These are phyloP conservation scores for Melaleuca alternifolia DNA, from an alignment of 345 rosid species.

Conservation along the genomic window DNA sequence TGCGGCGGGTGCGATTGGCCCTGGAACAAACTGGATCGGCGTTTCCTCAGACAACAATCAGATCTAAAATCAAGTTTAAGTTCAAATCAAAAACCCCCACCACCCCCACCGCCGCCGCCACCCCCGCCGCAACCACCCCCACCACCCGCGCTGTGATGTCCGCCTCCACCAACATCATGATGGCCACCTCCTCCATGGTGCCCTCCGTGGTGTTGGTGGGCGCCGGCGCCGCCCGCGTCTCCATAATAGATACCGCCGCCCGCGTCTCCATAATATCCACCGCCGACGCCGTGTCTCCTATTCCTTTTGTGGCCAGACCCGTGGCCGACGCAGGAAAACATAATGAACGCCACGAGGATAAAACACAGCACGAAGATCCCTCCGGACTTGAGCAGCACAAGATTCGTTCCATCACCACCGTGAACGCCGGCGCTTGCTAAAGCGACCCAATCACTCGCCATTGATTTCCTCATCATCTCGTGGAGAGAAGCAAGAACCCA, in stretches of 20 bases:
- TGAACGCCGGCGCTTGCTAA: neutral
- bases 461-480: neutral
- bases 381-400: neutral
- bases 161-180: neutral
- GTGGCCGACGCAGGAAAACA: neutral
- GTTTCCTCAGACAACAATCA: neutral
- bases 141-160: accelerated
- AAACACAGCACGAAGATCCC: neutral
- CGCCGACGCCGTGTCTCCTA: neutral
- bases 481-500: neutral
- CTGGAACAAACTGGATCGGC: neutral
- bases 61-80: neutral
- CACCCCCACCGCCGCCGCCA: too few species aligned
- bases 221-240: too few species aligned
- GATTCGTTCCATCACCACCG: neutral
- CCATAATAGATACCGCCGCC: too few species aligned
- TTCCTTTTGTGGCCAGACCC: neutral
- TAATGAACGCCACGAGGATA: neutral
- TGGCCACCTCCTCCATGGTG: neutral
- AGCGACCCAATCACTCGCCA: neutral
- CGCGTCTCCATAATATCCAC: neutral
- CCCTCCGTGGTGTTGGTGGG: neutral
- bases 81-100: too few species aligned
- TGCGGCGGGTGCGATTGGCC: neutral
- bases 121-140: too few species aligned